Conservation (phyloP, 345 rosid species). For the Syzygium aromaticum region DNA sequence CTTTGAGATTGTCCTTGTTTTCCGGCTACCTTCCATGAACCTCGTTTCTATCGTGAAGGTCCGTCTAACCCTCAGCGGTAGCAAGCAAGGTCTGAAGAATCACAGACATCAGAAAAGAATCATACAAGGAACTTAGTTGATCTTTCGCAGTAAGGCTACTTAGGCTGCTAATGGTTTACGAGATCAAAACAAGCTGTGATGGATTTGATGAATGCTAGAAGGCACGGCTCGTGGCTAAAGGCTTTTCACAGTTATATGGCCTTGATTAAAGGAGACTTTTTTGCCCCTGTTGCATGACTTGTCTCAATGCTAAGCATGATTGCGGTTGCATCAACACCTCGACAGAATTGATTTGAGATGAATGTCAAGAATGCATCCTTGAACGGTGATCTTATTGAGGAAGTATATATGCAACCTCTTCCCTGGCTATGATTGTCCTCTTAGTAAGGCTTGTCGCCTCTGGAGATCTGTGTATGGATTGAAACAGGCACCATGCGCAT, state of each 20-base stretch:
- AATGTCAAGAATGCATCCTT: neutral
- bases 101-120: neutral
- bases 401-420: neutral
- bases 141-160: too few relatives aligned
- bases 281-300: neutral
- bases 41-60: neutral
- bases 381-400: neutral
- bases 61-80: neutral
- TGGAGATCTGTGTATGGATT: neutral
- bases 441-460: neutral
- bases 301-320: neutral
- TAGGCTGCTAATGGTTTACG: too few relatives aligned
- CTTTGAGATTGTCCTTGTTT: neutral
- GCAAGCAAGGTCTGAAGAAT: neutral
- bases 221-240: neutral
- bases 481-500: fast-evolving
- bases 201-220: neutral
- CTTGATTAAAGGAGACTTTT: neutral
- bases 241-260: neutral
- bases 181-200: too few relatives aligned
- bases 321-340: neutral
- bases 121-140: neutral
- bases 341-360: neutral
- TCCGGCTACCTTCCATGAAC: neutral
- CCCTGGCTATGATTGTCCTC: neutral